A percentile compares a stretch with the other conserved stretches of the same genome.
phyloP scores from a whole-genome alignment of 2,329 filamentous ascomycete species.

The Venturia oleaginea region DNA sequence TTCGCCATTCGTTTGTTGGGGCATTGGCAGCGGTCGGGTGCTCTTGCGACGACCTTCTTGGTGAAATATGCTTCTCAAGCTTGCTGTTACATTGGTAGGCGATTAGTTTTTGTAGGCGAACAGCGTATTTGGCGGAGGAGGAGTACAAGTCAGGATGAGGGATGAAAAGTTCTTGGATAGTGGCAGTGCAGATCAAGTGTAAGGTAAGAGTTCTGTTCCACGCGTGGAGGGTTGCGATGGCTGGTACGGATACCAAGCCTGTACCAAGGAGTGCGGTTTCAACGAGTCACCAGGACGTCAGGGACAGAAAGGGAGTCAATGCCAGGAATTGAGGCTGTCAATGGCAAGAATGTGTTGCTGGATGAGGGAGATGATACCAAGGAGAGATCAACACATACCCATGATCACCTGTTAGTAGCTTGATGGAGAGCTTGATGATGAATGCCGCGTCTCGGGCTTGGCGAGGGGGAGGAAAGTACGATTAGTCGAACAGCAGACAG shows the following conservation, averaged over 20 bases:
- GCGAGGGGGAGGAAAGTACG: background rate
- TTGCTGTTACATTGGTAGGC: constrained; percentile 9
- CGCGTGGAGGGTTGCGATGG: background rate
- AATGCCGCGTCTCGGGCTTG: background rate
- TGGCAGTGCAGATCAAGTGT: background rate
- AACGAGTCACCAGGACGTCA: background rate
- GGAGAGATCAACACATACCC: constrained; percentile 5
- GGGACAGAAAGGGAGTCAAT: background rate
- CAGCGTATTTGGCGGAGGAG: background rate
- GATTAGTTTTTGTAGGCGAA: background rate
- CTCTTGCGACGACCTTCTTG: constrained; percentile 1
- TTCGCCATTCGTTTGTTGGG: constrained; percentile 2
- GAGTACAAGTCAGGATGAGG: background rate
- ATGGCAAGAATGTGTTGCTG: background rate
- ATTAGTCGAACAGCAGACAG: background rate
- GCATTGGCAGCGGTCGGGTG: constrained; percentile 4
- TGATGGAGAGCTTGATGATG: background rate
- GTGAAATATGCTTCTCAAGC: constrained; percentile 1
- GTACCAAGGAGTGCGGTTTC: background rate
- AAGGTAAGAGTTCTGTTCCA: background rate
- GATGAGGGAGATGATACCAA: background rate
- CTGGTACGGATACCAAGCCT: background rate
- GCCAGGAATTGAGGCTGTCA: background rate
- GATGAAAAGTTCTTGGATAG: background rate
- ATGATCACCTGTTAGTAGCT: background rate